These are phyloP conservation scores for Vanilla planifolia DNA, from an alignment of 106 monocot species.

Conservation along the genomic window DNA sequence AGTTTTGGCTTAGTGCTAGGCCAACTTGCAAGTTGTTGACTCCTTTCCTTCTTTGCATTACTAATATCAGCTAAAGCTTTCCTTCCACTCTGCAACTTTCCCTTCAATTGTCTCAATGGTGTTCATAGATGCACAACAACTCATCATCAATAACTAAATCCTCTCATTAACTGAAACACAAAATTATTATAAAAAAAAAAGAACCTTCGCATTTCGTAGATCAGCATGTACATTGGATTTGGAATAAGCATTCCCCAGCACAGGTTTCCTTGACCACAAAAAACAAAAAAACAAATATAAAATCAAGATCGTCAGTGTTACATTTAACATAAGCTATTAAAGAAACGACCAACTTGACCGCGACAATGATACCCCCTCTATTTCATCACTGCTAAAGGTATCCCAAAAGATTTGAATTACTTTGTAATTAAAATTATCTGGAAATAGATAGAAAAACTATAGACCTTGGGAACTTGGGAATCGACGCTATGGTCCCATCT, in stretches of 20 bases:
- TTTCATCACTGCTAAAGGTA: slow-evolving; percentile 4
- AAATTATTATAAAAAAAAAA: neutral
- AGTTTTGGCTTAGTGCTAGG: slow-evolving; percentile 1
- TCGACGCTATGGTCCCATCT: neutral
- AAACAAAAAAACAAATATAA: slow-evolving; percentile 2
- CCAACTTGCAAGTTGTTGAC: neutral
- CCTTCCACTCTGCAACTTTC: slow-evolving; percentile 7
- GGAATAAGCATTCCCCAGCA: slow-evolving; percentile 2
- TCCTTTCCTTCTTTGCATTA: neutral
- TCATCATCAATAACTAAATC: neutral
- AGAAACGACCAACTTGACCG: neutral
- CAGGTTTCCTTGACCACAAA: slow-evolving; percentile 11
- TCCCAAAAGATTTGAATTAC: neutral
- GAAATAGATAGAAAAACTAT: neutral
- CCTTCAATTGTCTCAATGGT: neutral
- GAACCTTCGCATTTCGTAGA: slow-evolving; percentile 4
- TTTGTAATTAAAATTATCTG: neutral
- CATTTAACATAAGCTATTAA: neutral
- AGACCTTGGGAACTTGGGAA: slow-evolving; percentile 8
- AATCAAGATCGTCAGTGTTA: neutral
- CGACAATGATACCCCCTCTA: slow-evolving; percentile 2
- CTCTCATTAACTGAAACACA: neutral
- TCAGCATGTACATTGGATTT: neutral
- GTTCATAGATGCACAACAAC: neutral
- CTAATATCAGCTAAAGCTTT: slow-evolving; percentile 10